Percentiles rank a stretch among this genome's conserved stretches.
Conservation (phyloP, 164 flowering plant genomes). For the Umbilicus rupestris region DNA sequence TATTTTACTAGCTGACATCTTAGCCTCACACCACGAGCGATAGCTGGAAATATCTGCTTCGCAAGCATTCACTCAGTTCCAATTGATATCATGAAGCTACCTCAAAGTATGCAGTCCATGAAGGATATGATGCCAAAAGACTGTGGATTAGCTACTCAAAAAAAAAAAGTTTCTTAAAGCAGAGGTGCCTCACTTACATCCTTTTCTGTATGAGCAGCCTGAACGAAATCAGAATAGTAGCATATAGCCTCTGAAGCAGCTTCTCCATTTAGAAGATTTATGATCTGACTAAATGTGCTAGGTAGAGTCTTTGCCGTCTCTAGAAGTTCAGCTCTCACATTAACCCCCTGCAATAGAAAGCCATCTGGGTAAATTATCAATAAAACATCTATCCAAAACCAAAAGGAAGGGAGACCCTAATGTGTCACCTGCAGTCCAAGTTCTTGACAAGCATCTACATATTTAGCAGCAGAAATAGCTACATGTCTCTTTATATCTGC, state of each 20-base stretch:
- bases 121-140: not conserved
- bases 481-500: slow-evolving; percentile 82
- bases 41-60: not conserved
- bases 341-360: slow-evolving; percentile 51
- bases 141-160: not conserved
- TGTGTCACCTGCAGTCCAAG: slow-evolving; percentile 83
- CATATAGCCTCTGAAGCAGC: slow-evolving; percentile 61
- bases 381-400: slow-evolving; percentile 3
- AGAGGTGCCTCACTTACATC: slow-evolving; percentile 37
- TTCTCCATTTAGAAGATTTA: slow-evolving; percentile 64
- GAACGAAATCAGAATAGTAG: slow-evolving; percentile 73
- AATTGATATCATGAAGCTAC: not conserved
- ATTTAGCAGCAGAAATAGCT: slow-evolving; percentile 77
- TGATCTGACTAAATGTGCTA: slow-evolving; percentile 44
- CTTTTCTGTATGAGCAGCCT: slow-evolving; percentile 72
- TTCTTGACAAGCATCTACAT: slow-evolving; percentile 87
- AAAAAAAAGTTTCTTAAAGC: not conserved
- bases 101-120: not conserved
- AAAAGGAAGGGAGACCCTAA: slow-evolving; percentile 3
- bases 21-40: not conserved
- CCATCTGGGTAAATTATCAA: not conserved
- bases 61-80: not conserved
- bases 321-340: slow-evolving; percentile 74
- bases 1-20: not conserved
- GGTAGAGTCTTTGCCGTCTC: slow-evolving; percentile 87